A percentile compares a stretch with the other conserved stretches of the same genome.
phyloP scores from a whole-genome alignment of 2,329 filamentous ascomycete genomes.

The Cladophialophora carrionii region DNA sequence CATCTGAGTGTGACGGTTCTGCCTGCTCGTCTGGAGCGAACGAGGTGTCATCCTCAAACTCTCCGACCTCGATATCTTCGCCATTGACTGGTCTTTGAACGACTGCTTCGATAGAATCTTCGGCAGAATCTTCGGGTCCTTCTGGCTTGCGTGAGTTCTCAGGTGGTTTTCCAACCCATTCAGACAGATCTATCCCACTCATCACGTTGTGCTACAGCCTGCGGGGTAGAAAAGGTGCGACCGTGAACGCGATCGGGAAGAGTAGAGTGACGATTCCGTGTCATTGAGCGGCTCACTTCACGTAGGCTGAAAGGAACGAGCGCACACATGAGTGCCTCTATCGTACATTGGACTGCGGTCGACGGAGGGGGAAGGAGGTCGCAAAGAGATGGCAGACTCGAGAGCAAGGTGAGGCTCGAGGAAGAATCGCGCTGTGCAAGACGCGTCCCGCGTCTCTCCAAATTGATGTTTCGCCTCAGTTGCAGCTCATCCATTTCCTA shows the following conservation, averaged over 20 bases:
- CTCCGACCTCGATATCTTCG: not conserved
- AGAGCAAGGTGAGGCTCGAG: not conserved
- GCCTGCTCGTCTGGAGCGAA: not conserved
- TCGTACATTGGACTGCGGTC: not conserved
- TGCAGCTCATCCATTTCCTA: not conserved
- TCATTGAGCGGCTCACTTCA: not conserved
- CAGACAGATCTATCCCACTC: slow-evolving; percentile 25
- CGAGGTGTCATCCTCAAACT: not conserved
- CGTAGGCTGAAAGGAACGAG: not conserved
- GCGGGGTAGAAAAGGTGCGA: not conserved
- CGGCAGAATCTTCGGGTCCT: not conserved
- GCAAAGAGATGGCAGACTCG: not conserved
- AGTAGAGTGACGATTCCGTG: not conserved
- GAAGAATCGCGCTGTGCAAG: not conserved
- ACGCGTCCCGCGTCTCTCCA: not conserved
- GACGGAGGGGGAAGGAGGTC: not conserved
- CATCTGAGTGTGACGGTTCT: slow-evolving; percentile 12
- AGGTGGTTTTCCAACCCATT: slow-evolving; percentile 34
- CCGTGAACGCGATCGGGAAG: not conserved
- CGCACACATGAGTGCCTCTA: not conserved
- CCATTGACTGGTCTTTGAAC: not conserved
- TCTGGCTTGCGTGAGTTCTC: slow-evolving; percentile 14
- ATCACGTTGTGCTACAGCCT: not conserved
- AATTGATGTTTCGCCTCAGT: not conserved
- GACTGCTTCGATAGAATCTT: not conserved